Evolutionary conservation across 2,329 filamentous ascomycete species (phyloP).

Genomic region (Lomentospora prolificans): DNA sequence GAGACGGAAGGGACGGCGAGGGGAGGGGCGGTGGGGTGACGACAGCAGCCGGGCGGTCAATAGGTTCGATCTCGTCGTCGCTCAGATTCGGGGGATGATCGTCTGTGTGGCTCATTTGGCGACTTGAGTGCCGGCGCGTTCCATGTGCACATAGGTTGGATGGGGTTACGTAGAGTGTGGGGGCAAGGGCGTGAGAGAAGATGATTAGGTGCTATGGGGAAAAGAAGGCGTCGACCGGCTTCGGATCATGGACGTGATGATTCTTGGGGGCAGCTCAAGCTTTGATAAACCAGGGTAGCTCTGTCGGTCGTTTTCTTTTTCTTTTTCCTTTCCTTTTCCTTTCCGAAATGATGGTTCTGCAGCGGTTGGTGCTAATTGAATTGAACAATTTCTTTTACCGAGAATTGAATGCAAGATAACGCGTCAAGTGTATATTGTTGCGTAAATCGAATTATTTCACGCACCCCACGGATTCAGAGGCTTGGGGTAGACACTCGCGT

Average conservation of each 20-base stretch:
- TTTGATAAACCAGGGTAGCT: background rate
- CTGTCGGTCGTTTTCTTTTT: background rate
- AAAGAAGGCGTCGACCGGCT: background rate
- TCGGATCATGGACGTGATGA: background rate
- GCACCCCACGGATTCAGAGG: background rate
- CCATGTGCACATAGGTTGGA: background rate
- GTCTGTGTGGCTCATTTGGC: constrained; percentile 6
- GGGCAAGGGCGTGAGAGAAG: background rate
- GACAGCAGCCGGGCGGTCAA: background rate
- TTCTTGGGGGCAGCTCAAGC: background rate
- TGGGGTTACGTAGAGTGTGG: background rate
- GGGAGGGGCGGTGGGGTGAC: constrained; percentile 14
- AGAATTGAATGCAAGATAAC: background rate
- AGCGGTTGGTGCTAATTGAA: background rate
- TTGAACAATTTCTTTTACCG: background rate
- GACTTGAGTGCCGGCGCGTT: background rate
- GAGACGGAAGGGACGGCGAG: constrained; percentile 15
- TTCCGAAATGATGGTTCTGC: background rate
- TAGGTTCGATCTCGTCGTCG: background rate
- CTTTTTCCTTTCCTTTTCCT: background rate
- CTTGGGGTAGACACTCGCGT: background rate
- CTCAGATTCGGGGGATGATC: background rate
- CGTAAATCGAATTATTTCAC: background rate
- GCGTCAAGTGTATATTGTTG: background rate
- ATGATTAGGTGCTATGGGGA: background rate